Percentiles rank a stretch among this genome's conserved stretches.
Conservation (phyloP, 495 filamentous ascomycete genomes). For the Neurospora intermedia region DNA sequence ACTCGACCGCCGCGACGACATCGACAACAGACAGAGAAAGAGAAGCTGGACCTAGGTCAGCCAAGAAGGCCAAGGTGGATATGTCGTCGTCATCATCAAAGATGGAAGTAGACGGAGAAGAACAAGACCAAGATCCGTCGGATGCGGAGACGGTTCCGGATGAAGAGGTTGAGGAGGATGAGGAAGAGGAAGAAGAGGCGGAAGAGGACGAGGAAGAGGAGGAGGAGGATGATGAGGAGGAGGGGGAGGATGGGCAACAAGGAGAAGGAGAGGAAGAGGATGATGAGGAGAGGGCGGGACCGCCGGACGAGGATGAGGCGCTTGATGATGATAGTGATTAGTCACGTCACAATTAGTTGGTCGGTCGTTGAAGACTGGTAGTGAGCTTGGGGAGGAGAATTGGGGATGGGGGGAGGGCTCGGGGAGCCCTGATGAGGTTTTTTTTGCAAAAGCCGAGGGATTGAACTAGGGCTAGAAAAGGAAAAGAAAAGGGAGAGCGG, state of each 20-base stretch:
- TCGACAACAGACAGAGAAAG: slow-evolving; percentile 1
- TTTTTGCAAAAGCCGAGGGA: too few relatives aligned
- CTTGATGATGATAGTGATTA: slow-evolving; percentile 52
- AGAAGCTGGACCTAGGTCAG: slow-evolving; percentile 10
- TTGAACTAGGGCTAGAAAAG: neutral
- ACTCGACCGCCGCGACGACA: neutral
- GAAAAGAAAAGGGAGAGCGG: neutral
- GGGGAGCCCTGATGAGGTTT: too few relatives aligned
- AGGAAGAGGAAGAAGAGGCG: slow-evolving; percentile 43
- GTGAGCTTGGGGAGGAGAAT: too few relatives aligned
- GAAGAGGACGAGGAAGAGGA: slow-evolving; percentile 34
- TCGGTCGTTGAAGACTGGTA: neutral
- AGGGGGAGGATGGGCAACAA: slow-evolving; percentile 35
- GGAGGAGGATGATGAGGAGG: slow-evolving; percentile 28
- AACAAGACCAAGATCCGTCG: slow-evolving; percentile 19
- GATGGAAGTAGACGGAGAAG: slow-evolving; percentile 25
- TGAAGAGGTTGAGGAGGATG: slow-evolving; percentile 42
- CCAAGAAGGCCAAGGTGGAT: slow-evolving; percentile 34
- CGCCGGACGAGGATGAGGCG: slow-evolving; percentile 51
- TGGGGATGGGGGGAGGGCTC: neutral
- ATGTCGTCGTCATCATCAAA: slow-evolving; percentile 18
- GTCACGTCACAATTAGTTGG: neutral
- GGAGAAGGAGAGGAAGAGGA: slow-evolving; percentile 32
- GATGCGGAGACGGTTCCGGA: slow-evolving; percentile 44
- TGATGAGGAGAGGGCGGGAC: slow-evolving; percentile 30